phyloP scores from a whole-genome alignment of 352 stramenopile species.

The Poterioochromonas sp. region DNA sequence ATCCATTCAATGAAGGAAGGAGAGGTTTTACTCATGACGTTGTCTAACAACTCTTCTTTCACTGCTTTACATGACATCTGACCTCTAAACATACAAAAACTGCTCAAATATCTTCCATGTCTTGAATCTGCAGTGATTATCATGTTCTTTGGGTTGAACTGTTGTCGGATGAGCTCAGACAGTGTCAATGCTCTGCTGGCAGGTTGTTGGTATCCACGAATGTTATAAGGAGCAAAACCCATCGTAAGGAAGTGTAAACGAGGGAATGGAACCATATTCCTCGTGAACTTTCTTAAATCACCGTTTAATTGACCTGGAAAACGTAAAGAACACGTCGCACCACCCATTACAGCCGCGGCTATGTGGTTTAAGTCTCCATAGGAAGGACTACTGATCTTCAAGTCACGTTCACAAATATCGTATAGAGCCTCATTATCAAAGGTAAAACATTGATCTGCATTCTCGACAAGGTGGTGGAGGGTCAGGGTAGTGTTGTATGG shows the following conservation, averaged over 20 bases:
- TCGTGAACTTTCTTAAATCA: conserved; percentile 19
- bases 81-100: conserved; percentile 96
- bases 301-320: conserved; percentile 95
- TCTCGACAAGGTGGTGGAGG: conserved; percentile 85
- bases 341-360: conserved; percentile 90
- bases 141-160: conserved; percentile 94
- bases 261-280: conserved; percentile 31
- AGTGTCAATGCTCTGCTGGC: conserved; percentile 92
- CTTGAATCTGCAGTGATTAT: conserved; percentile 98
- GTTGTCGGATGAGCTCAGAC: conserved; percentile 94
- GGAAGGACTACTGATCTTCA: conserved; percentile 94
- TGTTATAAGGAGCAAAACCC: conserved; percentile 90
- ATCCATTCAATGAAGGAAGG: too few species aligned
- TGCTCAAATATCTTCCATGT: conserved; percentile 50
- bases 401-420: conserved; percentile 88
- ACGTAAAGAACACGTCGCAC: conserved; percentile 95
- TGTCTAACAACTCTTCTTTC: too few species aligned
- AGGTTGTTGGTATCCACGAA: conserved; percentile 92
- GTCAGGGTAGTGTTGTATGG: conserved; percentile 96
- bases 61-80: too few species aligned
- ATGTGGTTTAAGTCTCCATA: conserved; percentile 98
- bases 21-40: too few species aligned
- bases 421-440: conserved; percentile 96
- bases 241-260: conserved; percentile 76
- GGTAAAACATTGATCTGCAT: conserved; percentile 91